phyloP scores from a whole-genome alignment of 2,329 filamentous ascomycete species.

The Davidsoniella neocaledoniae region DNA sequence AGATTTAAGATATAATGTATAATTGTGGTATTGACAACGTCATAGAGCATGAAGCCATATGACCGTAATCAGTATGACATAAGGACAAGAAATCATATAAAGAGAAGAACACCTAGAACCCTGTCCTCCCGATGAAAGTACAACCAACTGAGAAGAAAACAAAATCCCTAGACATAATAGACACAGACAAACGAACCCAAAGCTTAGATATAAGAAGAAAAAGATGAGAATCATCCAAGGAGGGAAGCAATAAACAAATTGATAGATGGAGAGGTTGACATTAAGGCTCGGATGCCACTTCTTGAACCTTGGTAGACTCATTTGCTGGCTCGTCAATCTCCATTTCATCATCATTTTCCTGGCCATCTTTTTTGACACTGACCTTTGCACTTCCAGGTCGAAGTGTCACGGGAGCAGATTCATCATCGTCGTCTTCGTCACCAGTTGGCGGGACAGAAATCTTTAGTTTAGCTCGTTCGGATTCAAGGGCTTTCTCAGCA shows the following conservation, averaged over 20 bases:
- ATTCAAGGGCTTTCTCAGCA: background rate
- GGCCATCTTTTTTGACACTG: background rate
- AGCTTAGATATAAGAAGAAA: background rate
- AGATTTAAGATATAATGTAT: too few species aligned
- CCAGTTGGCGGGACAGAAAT: background rate
- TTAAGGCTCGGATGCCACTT: background rate
- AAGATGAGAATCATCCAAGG: too few species aligned
- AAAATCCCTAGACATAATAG: background rate
- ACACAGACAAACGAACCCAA: background rate
- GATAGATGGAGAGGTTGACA: too few species aligned
- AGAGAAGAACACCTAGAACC: background rate
- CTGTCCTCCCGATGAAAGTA: too few species aligned
- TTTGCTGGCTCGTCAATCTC: background rate
- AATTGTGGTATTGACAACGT: too few species aligned
- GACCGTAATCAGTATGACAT: background rate
- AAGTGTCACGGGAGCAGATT: too few species aligned
- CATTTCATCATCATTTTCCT: conserved; percentile 2
- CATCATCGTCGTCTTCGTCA: background rate
- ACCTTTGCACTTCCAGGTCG: too few species aligned
- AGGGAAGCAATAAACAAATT: too few species aligned
- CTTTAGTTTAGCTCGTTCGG: background rate
- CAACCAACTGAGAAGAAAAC: too few species aligned
- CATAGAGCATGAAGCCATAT: background rate
- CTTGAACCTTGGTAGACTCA: background rate
- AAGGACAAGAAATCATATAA: background rate